phyloP scores from a whole-genome alignment of 129 eudicot species.

The Tagetes erecta region DNA sequence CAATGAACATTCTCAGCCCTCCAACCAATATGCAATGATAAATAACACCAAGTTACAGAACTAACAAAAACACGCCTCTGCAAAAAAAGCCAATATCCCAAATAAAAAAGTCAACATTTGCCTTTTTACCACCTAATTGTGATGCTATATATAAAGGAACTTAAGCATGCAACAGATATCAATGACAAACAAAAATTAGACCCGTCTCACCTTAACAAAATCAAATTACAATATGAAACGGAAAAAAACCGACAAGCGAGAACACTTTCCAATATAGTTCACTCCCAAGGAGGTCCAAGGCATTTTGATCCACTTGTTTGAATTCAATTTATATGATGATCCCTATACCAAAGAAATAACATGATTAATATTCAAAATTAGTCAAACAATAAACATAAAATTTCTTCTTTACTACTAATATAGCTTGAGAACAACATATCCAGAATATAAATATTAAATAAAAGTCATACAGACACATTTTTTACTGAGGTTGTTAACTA shows the following conservation, averaged over 20 bases:
- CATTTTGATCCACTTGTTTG: constrained; percentile 48
- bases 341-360: constrained; percentile 20
- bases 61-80: constrained; percentile 31
- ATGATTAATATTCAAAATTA: constrained; percentile 5
- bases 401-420: background rate
- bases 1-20: constrained; percentile 79
- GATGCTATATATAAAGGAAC: background rate
- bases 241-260: constrained; percentile 65
- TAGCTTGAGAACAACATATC: background rate
- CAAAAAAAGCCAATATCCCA: constrained; percentile 7
- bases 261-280: constrained; percentile 46
- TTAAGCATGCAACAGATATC: background rate
- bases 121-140: constrained; percentile 6
- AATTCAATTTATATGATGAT: constrained; percentile 9
- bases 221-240: constrained; percentile 61
- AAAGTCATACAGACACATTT: background rate
- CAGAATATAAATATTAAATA: background rate
- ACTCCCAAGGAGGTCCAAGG: constrained; percentile 57
- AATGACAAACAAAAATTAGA: background rate
- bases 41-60: constrained; percentile 10
- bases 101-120: background rate
- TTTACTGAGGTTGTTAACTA: background rate
- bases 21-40: constrained; percentile 35
- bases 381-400: constrained; percentile 16
- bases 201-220: constrained; percentile 45